Conservation (phyloP, 2,329 filamentous ascomycete species). For the Fusarium cicatricum region DNA sequence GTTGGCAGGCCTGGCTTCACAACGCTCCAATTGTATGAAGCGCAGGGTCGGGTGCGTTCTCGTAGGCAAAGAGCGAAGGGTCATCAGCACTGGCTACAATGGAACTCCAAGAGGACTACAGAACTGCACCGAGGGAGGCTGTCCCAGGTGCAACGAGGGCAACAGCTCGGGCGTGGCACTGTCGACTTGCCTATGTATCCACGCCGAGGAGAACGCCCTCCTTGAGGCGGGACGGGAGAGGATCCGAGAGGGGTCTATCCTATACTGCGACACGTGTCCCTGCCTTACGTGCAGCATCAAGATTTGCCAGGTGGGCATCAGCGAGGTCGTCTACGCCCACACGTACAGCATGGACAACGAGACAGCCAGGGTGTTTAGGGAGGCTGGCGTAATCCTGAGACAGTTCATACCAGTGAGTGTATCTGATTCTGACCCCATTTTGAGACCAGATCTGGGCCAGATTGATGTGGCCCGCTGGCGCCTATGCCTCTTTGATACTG, state of each 20-base stretch:
- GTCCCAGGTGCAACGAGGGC: conserved; percentile 83
- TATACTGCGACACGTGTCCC: conserved; percentile 97
- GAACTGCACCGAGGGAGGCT: conserved; percentile 95
- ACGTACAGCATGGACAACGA: conserved; percentile 93
- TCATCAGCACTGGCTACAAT: conserved; percentile 97
- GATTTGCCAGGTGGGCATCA: conserved; percentile 95
- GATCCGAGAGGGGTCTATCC: conserved; percentile 79
- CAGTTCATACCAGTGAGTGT: conserved; percentile 84
- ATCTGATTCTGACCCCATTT: conserved; percentile 19
- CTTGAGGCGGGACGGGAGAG: conserved; percentile 93
- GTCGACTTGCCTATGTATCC: conserved; percentile 92
- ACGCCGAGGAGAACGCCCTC: conserved; percentile 97
- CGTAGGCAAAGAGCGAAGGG: conserved; percentile 79
- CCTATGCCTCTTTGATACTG: conserved; percentile 24
- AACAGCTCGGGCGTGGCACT: conserved; percentile 75
- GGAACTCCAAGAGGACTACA: conserved; percentile 88
- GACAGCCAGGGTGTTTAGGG: conserved; percentile 81
- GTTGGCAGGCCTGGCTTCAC: conserved; percentile 88
- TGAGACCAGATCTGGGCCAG: conserved; percentile 12
- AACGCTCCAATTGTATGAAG: conserved; percentile 98
- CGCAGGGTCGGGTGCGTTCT: conserved; percentile 93
- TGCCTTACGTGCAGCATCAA: conserved; percentile 99
- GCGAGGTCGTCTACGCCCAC: conserved; percentile 93
- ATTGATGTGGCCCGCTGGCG: conserved; percentile 5
- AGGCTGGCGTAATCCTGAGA: conserved; percentile 83